phyloP scores from a whole-genome alignment of 2,329 filamentous ascomycete genomes.

The Calonectria henricotiae region DNA sequence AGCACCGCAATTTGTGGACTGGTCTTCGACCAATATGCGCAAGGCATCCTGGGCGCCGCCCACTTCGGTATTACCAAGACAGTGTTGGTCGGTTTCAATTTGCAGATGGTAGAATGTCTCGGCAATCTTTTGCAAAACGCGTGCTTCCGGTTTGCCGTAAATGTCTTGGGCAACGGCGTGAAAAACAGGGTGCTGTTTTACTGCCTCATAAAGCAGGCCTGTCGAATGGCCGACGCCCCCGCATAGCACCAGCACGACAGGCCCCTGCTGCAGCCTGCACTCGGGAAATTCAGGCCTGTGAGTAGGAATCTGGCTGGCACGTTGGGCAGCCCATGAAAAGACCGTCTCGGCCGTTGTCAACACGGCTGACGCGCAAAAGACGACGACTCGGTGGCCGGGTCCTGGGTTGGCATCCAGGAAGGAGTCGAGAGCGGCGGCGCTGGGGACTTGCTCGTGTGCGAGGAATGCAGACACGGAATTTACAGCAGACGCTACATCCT shows the following conservation, averaged over 20 bases:
- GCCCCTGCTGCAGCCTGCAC: not conserved
- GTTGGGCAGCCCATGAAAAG: constrained; percentile 31
- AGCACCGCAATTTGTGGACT: constrained; percentile 47
- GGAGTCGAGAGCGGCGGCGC: constrained; percentile 29
- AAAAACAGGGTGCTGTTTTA: constrained; percentile 41
- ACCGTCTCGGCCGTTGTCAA: constrained; percentile 41
- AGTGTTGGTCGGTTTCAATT: not conserved
- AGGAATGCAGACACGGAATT: constrained; percentile 43
- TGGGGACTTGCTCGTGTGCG: constrained; percentile 39
- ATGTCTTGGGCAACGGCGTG: constrained; percentile 30
- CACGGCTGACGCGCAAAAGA: constrained; percentile 45
- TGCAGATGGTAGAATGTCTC: constrained; percentile 40
- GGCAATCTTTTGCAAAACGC: constrained; percentile 40
- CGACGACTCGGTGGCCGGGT: constrained; percentile 26
- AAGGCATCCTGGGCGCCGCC: not conserved
- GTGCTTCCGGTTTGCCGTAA: constrained; percentile 39
- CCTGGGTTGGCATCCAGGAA: constrained; percentile 13
- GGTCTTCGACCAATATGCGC: constrained; percentile 42
- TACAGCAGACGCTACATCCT: not conserved
- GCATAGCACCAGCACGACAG: constrained; percentile 38
- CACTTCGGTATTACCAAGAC: not conserved
- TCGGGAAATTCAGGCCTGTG: not conserved
- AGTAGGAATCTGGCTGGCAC: not conserved
- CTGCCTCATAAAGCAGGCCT: constrained; percentile 42
- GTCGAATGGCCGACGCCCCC: constrained; percentile 49